Evolutionary conservation across 2,329 filamentous ascomycete species (phyloP).

Genomic region (Parafenestella ontariensis): DNA sequence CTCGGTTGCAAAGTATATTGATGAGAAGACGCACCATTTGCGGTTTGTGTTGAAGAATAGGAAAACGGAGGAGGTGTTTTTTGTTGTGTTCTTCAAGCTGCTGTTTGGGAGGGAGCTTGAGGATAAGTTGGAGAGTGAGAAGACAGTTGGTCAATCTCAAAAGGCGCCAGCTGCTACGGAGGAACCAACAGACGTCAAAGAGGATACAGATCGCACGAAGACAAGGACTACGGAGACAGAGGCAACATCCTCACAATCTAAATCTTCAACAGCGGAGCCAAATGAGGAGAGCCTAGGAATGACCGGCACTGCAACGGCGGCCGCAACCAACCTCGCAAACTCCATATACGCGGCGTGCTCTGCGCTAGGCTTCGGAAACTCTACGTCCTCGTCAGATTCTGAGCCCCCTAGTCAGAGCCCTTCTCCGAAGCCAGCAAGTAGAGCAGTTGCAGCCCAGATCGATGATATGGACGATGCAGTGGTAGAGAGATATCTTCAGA

Average conservation of each 20-base stretch:
- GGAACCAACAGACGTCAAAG: background rate
- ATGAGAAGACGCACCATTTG: conserved; percentile 56
- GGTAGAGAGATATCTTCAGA: conserved; percentile 32
- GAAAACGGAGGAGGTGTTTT: conserved; percentile 49
- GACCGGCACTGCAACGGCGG: conserved; percentile 15
- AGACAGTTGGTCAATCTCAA: background rate
- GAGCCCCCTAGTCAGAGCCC: conserved; percentile 3
- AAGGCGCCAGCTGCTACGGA: background rate
- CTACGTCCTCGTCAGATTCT: conserved; percentile 28
- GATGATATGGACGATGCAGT: conserved; percentile 32
- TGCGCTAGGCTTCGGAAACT: conserved; percentile 43
- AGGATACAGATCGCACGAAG: background rate
- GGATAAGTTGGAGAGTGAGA: conserved; percentile 35
- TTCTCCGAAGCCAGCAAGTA: conserved; percentile 3
- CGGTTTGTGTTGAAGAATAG: conserved; percentile 56
- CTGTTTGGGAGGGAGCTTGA: conserved; percentile 54
- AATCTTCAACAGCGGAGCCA: conserved; percentile 2
- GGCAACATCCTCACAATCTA: background rate
- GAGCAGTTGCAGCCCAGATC: conserved; percentile 26
- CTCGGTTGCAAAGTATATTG: conserved; percentile 55
- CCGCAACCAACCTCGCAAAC: conserved; percentile 26
- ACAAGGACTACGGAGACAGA: background rate
- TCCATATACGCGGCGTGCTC: conserved; percentile 37
- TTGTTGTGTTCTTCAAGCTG: conserved; percentile 56
- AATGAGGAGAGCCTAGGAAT: conserved; percentile 14